A percentile compares a stretch with the other conserved stretches of the same genome.
Evolutionary conservation across 2,329 filamentous ascomycete species (phyloP).

Genomic region (Trichoderma brevicompactum): DNA sequence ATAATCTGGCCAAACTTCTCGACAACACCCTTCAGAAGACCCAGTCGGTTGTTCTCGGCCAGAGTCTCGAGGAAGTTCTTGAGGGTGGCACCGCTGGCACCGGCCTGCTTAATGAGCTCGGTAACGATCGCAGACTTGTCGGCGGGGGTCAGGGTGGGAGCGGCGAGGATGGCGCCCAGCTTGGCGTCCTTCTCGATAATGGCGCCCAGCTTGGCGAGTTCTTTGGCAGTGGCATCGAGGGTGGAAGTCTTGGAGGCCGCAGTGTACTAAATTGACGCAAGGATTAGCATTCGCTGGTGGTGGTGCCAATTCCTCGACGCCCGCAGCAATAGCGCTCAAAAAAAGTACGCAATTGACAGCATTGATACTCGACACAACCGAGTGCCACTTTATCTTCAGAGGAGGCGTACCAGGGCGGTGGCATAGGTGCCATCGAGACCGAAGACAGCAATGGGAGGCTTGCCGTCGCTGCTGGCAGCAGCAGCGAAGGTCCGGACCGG

Average conservation of each 20-base stretch:
- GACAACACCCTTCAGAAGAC: slow-evolving; percentile 77
- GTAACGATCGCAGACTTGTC: slow-evolving; percentile 88
- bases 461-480: slow-evolving; percentile 67
- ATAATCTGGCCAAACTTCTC: slow-evolving; percentile 89
- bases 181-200: slow-evolving; percentile 83
- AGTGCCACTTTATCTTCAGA: neutral
- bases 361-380: neutral
- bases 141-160: slow-evolving; percentile 74
- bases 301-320: neutral
- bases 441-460: slow-evolving; percentile 88
- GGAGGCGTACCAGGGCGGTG: slow-evolving; percentile 83
- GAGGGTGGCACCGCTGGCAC: slow-evolving; percentile 76
- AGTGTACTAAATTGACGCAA: slow-evolving; percentile 75
- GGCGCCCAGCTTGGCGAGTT: slow-evolving; percentile 70
- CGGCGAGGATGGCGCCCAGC: slow-evolving; percentile 73
- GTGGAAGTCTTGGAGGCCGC: slow-evolving; percentile 85
- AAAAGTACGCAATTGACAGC: slow-evolving; percentile 7
- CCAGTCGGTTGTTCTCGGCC: slow-evolving; percentile 94
- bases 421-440: slow-evolving; percentile 98
- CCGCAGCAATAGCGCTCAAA: neutral
- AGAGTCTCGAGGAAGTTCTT: slow-evolving; percentile 93
- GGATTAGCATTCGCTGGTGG: slow-evolving; percentile 33
- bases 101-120: slow-evolving; percentile 85
- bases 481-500: slow-evolving; percentile 81
- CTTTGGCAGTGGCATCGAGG: slow-evolving; percentile 84